A percentile compares a stretch with the other conserved stretches of the same genome.
phyloP scores from a whole-genome alignment of 805 yeast species.

The Blastobotrys peoriensis region DNA sequence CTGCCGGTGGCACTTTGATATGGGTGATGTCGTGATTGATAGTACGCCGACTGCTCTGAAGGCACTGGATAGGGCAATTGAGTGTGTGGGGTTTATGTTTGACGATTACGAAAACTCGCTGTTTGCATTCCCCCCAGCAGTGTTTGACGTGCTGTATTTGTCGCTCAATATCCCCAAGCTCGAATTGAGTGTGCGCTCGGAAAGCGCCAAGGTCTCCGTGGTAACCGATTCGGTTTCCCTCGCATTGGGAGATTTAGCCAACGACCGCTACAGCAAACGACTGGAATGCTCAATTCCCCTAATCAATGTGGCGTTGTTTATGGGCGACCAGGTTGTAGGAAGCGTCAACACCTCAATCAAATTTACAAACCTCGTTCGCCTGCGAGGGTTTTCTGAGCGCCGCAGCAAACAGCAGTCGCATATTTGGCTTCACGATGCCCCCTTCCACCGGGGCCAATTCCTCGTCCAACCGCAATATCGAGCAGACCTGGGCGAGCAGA shows the following conservation, averaged over 20 bases:
- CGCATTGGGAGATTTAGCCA: conserved; percentile 63
- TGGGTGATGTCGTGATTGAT: conserved; percentile 53
- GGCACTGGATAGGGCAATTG: conserved; percentile 31
- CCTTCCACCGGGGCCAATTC: conserved; percentile 76
- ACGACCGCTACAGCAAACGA: conserved; percentile 53
- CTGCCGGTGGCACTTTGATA: conserved; percentile 82
- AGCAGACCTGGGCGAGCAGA: conserved; percentile 45
- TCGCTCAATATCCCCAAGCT: conserved; percentile 49
- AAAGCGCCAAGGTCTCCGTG: conserved; percentile 23
- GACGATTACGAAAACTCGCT: conserved; percentile 73
- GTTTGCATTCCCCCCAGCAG: conserved; percentile 45
- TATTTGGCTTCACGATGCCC: conserved; percentile 66
- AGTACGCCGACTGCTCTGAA: conserved; percentile 41
- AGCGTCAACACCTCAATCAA: conserved; percentile 52
- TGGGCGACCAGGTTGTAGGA: conserved; percentile 26
- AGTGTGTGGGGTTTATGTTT: conserved; percentile 56
- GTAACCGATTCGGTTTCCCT: conserved; percentile 30
- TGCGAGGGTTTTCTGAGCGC: conserved; percentile 41
- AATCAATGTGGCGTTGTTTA: conserved; percentile 22
- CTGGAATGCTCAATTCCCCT: conserved; percentile 45
- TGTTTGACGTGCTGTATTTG: conserved; percentile 66
- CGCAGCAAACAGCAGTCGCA: conserved; percentile 57
- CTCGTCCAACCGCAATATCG: conserved; percentile 49
- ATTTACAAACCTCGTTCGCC: conserved; percentile 54
- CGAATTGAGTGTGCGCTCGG: conserved; percentile 36